These are phyloP conservation scores for Psophocarpus tetragonolobus DNA, from an alignment of 306 rosid species.

Conservation along the genomic window DNA sequence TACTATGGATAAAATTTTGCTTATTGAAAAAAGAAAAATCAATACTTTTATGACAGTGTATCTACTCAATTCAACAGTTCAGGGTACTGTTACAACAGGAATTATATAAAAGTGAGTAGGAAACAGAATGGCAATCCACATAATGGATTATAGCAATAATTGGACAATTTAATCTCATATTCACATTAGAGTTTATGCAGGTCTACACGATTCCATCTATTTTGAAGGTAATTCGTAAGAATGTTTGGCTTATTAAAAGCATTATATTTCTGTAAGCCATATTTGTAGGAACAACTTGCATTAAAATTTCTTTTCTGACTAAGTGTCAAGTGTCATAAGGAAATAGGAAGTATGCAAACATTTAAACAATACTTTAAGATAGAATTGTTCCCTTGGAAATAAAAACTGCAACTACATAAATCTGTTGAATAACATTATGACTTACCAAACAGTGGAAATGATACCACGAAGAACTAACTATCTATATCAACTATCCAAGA, in stretches of 20 bases:
- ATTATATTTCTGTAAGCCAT: neutral
- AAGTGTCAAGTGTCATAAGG: constrained; percentile 10
- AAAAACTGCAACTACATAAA: neutral
- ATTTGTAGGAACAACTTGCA: neutral
- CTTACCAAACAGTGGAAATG: neutral
- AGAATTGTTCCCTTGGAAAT: neutral
- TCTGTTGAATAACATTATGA: constrained; percentile 14
- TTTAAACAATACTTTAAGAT: neutral
- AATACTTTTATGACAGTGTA: neutral
- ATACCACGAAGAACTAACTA: neutral
- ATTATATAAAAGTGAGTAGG: neutral
- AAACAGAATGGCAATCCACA: neutral
- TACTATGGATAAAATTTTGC: no score
- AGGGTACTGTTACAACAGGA: neutral
- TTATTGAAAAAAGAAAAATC: no score
- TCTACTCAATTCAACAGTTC: neutral
- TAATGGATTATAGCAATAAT: neutral
- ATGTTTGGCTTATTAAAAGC: neutral
- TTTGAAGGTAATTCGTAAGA: neutral
- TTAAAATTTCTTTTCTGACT: neutral
- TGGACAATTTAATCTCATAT: neutral
- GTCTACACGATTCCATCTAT: neutral
- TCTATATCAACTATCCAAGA: neutral
- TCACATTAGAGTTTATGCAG: neutral
- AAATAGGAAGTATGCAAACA: neutral